phyloP scores from a whole-genome alignment of 106 monocot genomes.

The Hemerocallis citrina region DNA sequence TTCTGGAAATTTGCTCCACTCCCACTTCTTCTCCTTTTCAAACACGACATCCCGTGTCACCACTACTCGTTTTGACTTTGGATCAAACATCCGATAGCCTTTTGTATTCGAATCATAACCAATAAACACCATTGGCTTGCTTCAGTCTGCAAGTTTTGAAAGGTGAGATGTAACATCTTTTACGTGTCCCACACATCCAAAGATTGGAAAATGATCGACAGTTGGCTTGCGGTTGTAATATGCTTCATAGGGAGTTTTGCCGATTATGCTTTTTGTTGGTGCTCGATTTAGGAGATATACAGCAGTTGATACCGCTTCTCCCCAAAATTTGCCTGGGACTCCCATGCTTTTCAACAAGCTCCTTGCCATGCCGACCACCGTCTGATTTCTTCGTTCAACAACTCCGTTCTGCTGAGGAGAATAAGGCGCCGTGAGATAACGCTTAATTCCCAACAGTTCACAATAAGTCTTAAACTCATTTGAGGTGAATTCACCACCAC shows the following conservation, averaged over 20 bases:
- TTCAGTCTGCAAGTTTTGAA: constrained; percentile 5
- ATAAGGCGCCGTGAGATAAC: constrained; percentile 8
- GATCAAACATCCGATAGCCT: constrained; percentile 8
- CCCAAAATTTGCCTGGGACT: constrained; percentile 20
- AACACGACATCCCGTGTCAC: constrained; percentile 9
- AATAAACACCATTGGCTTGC: constrained; percentile 2
- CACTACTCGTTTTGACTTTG: background rate
- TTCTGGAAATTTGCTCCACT: constrained; percentile 9
- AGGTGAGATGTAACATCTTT: background rate
- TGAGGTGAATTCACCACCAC: constrained; percentile 9
- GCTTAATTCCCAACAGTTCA: background rate
- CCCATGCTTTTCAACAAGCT: constrained; percentile 13
- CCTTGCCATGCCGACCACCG: constrained; percentile 14
- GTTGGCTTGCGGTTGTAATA: constrained; percentile 3
- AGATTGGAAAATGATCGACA: background rate
- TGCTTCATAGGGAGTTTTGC: constrained; percentile 26
- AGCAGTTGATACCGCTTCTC: constrained; percentile 20
- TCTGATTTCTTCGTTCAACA: too few relatives aligned
- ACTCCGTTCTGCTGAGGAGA: constrained; percentile 20
- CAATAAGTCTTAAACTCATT: constrained; percentile 10
- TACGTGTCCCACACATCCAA: constrained; percentile 9
- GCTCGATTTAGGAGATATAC: constrained; percentile 23
- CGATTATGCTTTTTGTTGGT: constrained; percentile 11
- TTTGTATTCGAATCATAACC: constrained; percentile 10
- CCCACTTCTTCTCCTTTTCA: constrained; percentile 7